Evolutionary conservation across 768 basidiomycete genomes (phyloP).

Genomic region (Mycena epipterygia): DNA sequence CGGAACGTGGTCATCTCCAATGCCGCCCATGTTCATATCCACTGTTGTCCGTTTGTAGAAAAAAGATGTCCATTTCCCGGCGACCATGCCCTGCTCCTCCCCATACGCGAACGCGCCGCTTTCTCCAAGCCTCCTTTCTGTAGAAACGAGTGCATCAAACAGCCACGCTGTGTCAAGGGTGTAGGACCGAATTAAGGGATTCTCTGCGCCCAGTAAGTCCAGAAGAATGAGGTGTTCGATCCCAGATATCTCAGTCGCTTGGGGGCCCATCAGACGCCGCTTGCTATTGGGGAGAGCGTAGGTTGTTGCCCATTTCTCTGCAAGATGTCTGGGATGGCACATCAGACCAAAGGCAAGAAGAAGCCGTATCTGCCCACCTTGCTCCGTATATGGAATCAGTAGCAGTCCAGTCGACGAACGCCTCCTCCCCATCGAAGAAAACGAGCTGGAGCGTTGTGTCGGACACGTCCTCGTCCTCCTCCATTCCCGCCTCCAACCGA

Average conservation of each 20-base stretch:
- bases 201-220: constrained; percentile 87
- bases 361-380: constrained; percentile 62
- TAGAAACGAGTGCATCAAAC: constrained; percentile 80
- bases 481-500: constrained; percentile 66
- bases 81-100: constrained; percentile 58
- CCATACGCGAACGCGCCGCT: constrained; percentile 71
- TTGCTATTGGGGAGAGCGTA: constrained; percentile 72
- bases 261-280: constrained; percentile 68
- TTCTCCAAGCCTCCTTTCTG: constrained; percentile 79
- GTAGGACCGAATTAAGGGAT: constrained; percentile 84
- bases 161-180: constrained; percentile 95
- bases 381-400: constrained; percentile 97
- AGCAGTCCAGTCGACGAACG: constrained; percentile 90
- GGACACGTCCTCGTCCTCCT: constrained; percentile 81
- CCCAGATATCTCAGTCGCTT: constrained; percentile 74
- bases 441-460: constrained; percentile 92
- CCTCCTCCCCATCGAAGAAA: constrained; percentile 99
- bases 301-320: constrained; percentile 83
- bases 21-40: constrained; percentile 64
- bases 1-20: constrained; percentile 95
- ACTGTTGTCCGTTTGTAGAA: constrained; percentile 66
- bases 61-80: constrained; percentile 72
- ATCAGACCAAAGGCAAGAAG: background rate
- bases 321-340: constrained; percentile 77
- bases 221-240: constrained; percentile 95